A percentile compares a stretch with the other conserved stretches of the same genome.
phyloP scores from a whole-genome alignment of 2,329 filamentous ascomycete genomes.

The Aureobasidium sp. region DNA sequence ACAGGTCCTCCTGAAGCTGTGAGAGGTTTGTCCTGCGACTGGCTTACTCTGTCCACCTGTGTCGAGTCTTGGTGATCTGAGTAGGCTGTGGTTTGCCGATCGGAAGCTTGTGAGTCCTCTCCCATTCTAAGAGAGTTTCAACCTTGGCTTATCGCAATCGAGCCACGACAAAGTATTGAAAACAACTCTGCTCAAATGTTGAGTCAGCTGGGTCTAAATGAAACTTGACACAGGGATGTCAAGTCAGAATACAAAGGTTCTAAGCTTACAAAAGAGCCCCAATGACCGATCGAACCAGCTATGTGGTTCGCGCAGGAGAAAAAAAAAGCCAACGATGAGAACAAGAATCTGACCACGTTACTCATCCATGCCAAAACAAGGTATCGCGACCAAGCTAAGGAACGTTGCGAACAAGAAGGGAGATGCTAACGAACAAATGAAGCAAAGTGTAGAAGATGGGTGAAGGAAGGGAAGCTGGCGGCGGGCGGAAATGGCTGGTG shows the following conservation, averaged over 20 bases:
- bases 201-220: neutral
- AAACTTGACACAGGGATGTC: neutral
- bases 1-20: neutral
- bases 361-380: neutral
- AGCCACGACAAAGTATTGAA: neutral
- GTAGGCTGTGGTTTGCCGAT: neutral
- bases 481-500: constrained; percentile 2
- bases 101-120: neutral
- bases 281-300: neutral
- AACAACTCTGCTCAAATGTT: neutral
- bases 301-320: neutral
- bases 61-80: neutral
- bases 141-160: neutral
- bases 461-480: neutral
- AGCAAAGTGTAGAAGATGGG: neutral
- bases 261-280: neutral
- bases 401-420: neutral
- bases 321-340: neutral
- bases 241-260: neutral
- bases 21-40: neutral
- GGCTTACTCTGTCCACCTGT: neutral
- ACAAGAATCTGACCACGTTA: constrained; percentile 4
- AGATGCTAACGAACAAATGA: neutral
- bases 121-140: constrained; percentile 2
- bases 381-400: neutral